These are phyloP conservation scores for Linum tenue DNA, from an alignment of 345 rosid species.

Conservation along the genomic window DNA sequence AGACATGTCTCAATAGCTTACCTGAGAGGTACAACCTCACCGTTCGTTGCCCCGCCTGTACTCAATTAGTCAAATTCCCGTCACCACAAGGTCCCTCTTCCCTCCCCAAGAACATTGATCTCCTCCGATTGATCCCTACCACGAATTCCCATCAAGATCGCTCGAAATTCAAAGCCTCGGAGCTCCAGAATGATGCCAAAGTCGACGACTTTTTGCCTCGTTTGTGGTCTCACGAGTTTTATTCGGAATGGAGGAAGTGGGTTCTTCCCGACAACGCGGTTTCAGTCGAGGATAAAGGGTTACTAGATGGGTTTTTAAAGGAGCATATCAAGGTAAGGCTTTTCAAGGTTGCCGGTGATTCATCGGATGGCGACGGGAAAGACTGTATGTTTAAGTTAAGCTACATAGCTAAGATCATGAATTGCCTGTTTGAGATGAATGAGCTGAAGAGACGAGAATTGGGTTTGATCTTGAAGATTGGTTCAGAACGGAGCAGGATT, in stretches of 20 bases:
- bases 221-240: constrained; percentile 61
- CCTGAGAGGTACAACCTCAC: constrained; percentile 62
- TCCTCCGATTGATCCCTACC: constrained; percentile 37
- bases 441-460: constrained; percentile 41
- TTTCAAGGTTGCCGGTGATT: constrained; percentile 17
- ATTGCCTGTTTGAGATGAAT: constrained; percentile 41
- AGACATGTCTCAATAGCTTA: constrained; percentile 48
- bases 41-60: constrained; percentile 84
- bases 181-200: not conserved
- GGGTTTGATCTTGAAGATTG: constrained; percentile 27
- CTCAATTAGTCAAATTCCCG: constrained; percentile 70
- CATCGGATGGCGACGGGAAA: constrained; percentile 16
- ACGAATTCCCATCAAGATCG: constrained; percentile 22
- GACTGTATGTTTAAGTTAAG: constrained; percentile 35
- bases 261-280: constrained; percentile 40
- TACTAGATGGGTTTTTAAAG: constrained; percentile 29
- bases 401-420: constrained; percentile 44
- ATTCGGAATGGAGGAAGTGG: constrained; percentile 50
- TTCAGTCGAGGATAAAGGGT: constrained; percentile 3
- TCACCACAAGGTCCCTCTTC: constrained; percentile 51
- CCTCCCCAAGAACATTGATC: constrained; percentile 84
- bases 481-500: constrained; percentile 24
- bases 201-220: constrained; percentile 34
- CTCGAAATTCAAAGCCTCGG: not conserved
- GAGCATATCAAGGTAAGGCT: not conserved